Conservation (phyloP, 208 protist genomes). For the Leishmania tarentolae region DNA sequence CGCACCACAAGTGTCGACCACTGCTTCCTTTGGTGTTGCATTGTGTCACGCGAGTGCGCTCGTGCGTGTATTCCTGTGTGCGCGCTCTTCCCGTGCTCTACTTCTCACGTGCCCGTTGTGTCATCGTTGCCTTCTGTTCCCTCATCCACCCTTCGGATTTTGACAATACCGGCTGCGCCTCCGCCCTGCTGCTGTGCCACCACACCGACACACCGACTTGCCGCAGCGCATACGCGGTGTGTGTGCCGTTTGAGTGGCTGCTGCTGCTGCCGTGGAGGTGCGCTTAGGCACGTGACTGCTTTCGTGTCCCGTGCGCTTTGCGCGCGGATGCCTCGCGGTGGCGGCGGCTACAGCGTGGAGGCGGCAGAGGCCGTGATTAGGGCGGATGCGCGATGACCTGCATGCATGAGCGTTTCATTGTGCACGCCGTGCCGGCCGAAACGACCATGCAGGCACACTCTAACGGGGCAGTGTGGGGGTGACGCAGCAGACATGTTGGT, state of each 20-base stretch:
- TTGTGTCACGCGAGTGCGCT: no score
- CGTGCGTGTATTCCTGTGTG: neutral
- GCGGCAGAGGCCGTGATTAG: neutral
- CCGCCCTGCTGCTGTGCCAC: neutral
- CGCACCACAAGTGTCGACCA: neutral
- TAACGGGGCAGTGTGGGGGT: neutral
- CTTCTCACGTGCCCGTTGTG: neutral
- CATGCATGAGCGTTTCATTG: neutral
- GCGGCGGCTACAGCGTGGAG: no score
- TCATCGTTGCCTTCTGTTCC: neutral
- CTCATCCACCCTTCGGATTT: neutral
- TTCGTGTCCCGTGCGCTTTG: neutral
- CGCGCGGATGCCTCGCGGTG: neutral
- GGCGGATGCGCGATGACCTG: neutral
- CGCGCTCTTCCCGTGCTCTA: neutral
- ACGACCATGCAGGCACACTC: neutral
- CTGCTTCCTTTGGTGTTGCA: neutral
- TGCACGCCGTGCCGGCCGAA: neutral
- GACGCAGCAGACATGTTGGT: neutral
- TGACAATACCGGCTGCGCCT: neutral
- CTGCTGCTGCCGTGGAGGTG: neutral
- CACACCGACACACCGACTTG: neutral
- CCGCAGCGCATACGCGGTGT: no score
- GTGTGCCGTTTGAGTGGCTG: neutral
- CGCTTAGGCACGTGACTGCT: neutral